phyloP scores from a whole-genome alignment of 1,284 basidiomycete species.

The Marasmius oreades region DNA sequence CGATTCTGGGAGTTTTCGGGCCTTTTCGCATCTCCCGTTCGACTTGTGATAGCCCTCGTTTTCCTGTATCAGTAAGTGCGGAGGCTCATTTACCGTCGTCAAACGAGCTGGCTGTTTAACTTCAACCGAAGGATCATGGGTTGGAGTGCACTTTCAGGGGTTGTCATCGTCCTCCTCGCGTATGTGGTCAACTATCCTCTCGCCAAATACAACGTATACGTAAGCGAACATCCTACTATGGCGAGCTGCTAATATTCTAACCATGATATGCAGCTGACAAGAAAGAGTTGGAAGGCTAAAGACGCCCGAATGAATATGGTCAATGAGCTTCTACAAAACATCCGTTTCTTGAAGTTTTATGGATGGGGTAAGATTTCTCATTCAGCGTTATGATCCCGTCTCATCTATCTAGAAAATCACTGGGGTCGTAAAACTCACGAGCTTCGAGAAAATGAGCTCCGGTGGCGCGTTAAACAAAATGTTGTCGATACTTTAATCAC shows the following conservation, averaged over 20 bases:
- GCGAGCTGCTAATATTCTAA: neutral
- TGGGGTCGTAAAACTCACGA: slow-evolving; percentile 52
- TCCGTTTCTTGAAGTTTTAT: slow-evolving; percentile 69
- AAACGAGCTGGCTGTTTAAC: slow-evolving; percentile 3
- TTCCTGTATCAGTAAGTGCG: slow-evolving; percentile 72
- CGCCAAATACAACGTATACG: slow-evolving; percentile 61
- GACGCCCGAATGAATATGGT: slow-evolving; percentile 76
- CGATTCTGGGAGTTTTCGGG: slow-evolving; percentile 70
- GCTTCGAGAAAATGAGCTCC: slow-evolving; percentile 53
- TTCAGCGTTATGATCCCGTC: slow-evolving; percentile 1
- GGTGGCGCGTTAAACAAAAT: slow-evolving; percentile 64
- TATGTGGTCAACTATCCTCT: slow-evolving; percentile 66
- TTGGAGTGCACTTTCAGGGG: slow-evolving; percentile 80
- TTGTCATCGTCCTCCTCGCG: slow-evolving; percentile 64
- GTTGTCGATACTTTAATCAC: slow-evolving; percentile 52
- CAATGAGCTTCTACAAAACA: slow-evolving; percentile 76
- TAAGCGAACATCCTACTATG: slow-evolving; percentile 28
- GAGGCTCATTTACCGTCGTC: neutral
- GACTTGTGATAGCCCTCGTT: slow-evolving; percentile 67
- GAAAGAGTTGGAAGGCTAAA: slow-evolving; percentile 63
- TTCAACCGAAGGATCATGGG: slow-evolving; percentile 77
- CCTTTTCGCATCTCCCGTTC: slow-evolving; percentile 69
- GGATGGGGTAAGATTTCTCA: slow-evolving; percentile 54
- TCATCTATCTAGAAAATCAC: slow-evolving; percentile 36
- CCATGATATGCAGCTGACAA: slow-evolving; percentile 44